phyloP scores from a whole-genome alignment of 306 rosid genomes.

The Rosa chinensis region DNA sequence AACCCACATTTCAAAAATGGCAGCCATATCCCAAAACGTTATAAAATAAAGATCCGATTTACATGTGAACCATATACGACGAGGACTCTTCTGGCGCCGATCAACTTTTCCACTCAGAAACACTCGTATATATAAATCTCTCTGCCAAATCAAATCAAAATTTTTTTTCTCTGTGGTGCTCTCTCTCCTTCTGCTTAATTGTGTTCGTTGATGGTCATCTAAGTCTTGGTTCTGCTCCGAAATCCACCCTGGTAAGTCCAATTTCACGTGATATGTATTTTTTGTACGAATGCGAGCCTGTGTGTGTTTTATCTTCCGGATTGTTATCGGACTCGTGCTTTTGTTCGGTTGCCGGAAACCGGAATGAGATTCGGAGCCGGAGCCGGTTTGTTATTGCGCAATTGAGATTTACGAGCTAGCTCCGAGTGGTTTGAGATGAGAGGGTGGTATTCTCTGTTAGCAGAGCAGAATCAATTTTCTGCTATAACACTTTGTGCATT shows the following conservation, averaged over 20 bases:
- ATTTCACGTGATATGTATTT: neutral
- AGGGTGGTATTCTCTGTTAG: no score
- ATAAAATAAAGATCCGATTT: constrained; percentile 12
- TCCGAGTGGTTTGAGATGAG: no score
- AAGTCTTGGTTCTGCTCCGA: constrained; percentile 7
- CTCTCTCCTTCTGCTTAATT: neutral
- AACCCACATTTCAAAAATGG: neutral
- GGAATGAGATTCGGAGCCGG: constrained; percentile 1
- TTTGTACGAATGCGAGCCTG: neutral
- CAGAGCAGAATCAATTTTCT: neutral
- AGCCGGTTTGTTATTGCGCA: no score
- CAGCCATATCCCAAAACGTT: neutral
- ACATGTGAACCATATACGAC: neutral
- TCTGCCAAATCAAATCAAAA: neutral
- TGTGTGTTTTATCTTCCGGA: neutral
- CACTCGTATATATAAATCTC: no score
- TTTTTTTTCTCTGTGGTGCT: neutral
- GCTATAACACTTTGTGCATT: neutral
- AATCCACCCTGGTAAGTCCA: constrained; percentile 14
- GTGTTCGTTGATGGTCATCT: constrained; percentile 39
- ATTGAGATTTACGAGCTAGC: no score
- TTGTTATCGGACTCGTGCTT: neutral
- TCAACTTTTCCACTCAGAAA: neutral
- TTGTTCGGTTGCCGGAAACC: constrained; percentile 18
- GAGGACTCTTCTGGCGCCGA: neutral